Conservation (phyloP, 192 early-diverging fungal genomes). For the Backusella australiensis region DNA sequence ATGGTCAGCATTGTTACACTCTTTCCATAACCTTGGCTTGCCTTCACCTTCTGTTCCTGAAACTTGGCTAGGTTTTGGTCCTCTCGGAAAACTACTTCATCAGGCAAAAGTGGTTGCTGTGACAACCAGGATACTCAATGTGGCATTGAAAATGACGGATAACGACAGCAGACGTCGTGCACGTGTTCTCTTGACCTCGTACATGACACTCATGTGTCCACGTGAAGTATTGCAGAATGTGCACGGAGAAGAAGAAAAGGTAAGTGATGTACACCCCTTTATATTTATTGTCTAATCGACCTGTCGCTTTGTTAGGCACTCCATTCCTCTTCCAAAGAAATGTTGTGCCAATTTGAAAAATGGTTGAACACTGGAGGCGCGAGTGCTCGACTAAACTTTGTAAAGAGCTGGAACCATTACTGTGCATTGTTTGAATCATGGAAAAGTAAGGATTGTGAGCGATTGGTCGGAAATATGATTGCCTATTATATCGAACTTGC, state of each 20-base stretch:
- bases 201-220: conserved; percentile 70
- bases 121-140: conserved; percentile 35
- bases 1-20: conserved; percentile 11
- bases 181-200: conserved; percentile 69
- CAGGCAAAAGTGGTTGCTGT: conserved; percentile 36
- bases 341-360: conserved; percentile 34
- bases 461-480: conserved; percentile 60
- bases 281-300: conserved; percentile 11
- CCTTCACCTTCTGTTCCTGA: not conserved
- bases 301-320: conserved; percentile 26
- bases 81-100: conserved; percentile 32
- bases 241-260: conserved; percentile 52
- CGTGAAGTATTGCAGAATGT: conserved; percentile 55
- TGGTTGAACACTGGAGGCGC: conserved; percentile 23
- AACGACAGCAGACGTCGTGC: conserved; percentile 47
- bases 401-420: conserved; percentile 54
- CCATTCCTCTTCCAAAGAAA: conserved; percentile 26
- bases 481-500: conserved; percentile 70
- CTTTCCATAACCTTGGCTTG: conserved; percentile 17
- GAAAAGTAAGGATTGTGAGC: conserved; percentile 63
- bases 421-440: conserved; percentile 67
- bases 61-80: conserved; percentile 27
- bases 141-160: conserved; percentile 28
- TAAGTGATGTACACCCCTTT: conserved; percentile 16
- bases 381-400: conserved; percentile 37